Base-by-base conservation (phyloP, 345 rosid genomes). In the Cardiospermum halicacabum region DNA sequence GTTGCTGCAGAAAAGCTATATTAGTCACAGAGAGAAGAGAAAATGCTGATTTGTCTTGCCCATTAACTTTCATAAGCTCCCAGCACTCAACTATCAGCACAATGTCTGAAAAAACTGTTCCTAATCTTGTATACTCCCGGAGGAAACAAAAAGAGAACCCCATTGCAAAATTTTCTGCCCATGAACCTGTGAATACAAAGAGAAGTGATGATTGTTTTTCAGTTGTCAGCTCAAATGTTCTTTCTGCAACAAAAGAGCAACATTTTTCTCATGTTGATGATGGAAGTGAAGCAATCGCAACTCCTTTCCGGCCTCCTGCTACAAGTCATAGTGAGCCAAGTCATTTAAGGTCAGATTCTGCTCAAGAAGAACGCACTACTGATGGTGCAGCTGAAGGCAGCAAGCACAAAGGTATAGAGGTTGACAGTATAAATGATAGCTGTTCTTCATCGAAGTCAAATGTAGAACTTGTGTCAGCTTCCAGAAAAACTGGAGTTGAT, bases 391-490 rank as follows among this genome's bases (percentile, higher is more conserved):
- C 64, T 28, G 72, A 67, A 60, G 62, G n/a, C 43, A 48, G 51
- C 64, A 62, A 50, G 70, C 81, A 51, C 36, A 87, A 73, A 72
- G 53, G 61, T 21, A 68, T 76, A 61, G 81, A 81, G 28, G 73
- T 77, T 65, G 83, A 81, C 53, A 76, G 89, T 76, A 66, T 74
- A 69, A 80, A 86, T 80, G 89, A 80, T 68, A 78, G 85, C 66
- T 88, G 84, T 66, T 86, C 94, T 18, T 86, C 87, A 62, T 79
- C 86, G 24, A 85, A 75, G 69, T 85, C 93, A 21, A 82, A 74
- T 61, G 37, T 75, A 60, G 89, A 77, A 64, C 76, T 75, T 75
- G 71, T 68, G 70, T 81, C 74, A 56, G 78, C 77, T 74, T 69
- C 89, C 53, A 43, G 58, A 72, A 83, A 75, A 72, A 66, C 65